These are phyloP conservation scores for Eimeria tenella DNA, from an alignment of 169 alveolate genomes.

Conservation along the genomic window DNA sequence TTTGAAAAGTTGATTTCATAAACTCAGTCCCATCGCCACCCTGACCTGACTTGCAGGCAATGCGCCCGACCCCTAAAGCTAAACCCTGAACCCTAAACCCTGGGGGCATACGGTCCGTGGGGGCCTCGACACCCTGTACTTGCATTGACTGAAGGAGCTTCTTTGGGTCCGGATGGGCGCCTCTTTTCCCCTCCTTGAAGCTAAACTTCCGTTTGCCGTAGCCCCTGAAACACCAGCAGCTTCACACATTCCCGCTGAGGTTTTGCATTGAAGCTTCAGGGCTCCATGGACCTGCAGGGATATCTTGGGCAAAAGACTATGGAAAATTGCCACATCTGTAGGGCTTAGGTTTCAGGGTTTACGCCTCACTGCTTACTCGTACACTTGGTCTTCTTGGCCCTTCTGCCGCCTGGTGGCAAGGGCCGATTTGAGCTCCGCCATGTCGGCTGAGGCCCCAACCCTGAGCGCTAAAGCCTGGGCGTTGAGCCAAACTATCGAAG, in stretches of 20 bases:
- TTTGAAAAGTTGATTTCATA: too few relatives aligned
- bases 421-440: conserved; percentile 33
- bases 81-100: conserved; percentile 1
- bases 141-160: conserved; percentile 11
- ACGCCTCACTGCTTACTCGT: conserved; percentile 19
- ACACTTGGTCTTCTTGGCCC: conserved; percentile 39
- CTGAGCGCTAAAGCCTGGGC: not conserved
- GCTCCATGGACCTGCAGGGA: not conserved
- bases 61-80: not conserved
- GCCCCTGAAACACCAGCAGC: conserved; percentile 33
- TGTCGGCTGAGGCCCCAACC: not conserved
- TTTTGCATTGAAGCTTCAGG: not conserved
- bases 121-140: conserved; percentile 34
- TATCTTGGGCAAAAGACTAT: too few relatives aligned
- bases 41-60: not conserved
- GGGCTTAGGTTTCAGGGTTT: not conserved
- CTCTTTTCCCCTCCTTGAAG: conserved; percentile 69
- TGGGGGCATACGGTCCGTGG: conserved; percentile 53
- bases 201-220: conserved; percentile 15
- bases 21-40: too few relatives aligned
- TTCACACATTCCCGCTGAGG: not conserved
- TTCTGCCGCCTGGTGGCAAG: conserved; percentile 45
- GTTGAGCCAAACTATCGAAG: too few relatives aligned
- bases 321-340: not conserved
- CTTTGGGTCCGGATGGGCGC: not conserved